These are phyloP conservation scores for Canavalia gladiata DNA, from an alignment of 306 rosid species.

Conservation along the genomic window DNA sequence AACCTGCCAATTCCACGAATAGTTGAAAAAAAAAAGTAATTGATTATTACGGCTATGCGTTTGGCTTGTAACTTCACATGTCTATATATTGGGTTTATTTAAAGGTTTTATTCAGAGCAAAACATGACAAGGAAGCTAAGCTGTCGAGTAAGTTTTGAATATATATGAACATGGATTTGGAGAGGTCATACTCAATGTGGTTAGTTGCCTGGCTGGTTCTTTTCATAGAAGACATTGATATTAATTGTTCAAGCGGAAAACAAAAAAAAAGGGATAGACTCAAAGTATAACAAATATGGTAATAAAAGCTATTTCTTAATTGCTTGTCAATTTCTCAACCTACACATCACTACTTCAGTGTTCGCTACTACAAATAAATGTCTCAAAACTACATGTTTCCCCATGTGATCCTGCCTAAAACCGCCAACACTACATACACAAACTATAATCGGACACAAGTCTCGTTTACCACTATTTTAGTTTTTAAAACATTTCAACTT, in stretches of 20 bases:
- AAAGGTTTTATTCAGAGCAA: slow-evolving; percentile 31
- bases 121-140: slow-evolving; percentile 45
- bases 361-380: slow-evolving; percentile 37
- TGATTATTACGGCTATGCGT: background rate
- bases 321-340: slow-evolving; percentile 46
- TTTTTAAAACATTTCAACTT: no score
- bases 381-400: slow-evolving; percentile 44
- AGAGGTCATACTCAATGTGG: slow-evolving; percentile 50
- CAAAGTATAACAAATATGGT: slow-evolving; percentile 38
- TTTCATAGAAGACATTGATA: slow-evolving; percentile 45
- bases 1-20: slow-evolving; percentile 19
- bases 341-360: slow-evolving; percentile 41
- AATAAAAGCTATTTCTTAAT: slow-evolving; percentile 37
- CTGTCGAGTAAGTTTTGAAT: slow-evolving; percentile 48
- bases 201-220: slow-evolving; percentile 44
- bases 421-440: slow-evolving; percentile 46
- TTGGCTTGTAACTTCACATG: slow-evolving; percentile 1
- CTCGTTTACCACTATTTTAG: no score
- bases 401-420: slow-evolving; percentile 65
- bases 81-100: slow-evolving; percentile 32
- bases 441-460: slow-evolving; percentile 7
- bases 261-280: slow-evolving; percentile 34
- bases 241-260: slow-evolving; percentile 38
- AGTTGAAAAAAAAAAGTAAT: background rate
- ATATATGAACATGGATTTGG: slow-evolving; percentile 33